Evolutionary conservation across 2,329 filamentous ascomycete species (phyloP).

Genomic region (Exutisphaerella laricina): DNA sequence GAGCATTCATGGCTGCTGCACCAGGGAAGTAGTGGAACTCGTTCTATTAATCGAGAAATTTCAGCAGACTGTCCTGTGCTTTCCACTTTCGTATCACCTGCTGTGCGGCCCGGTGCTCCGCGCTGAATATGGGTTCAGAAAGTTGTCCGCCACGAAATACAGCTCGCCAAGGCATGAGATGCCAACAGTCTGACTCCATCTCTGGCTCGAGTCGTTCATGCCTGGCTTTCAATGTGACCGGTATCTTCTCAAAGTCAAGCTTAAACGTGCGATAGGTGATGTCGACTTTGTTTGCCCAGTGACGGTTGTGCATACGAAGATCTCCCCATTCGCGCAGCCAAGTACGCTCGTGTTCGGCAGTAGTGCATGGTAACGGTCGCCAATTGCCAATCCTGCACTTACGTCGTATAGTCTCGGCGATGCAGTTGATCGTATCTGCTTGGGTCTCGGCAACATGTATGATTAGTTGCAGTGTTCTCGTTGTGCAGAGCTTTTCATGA

Average conservation of each 20-base stretch:
- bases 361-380: neutral
- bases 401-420: neutral
- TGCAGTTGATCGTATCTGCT: neutral
- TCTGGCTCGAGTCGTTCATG: neutral
- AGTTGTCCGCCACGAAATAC: neutral
- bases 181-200: constrained; percentile 5
- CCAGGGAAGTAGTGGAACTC: no score
- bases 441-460: neutral
- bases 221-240: neutral
- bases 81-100: neutral
- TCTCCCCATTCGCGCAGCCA: constrained; percentile 3
- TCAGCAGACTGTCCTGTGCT: neutral
- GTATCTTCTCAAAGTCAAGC: neutral
- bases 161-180: neutral
- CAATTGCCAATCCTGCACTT: neutral
- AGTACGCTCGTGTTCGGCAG: neutral
- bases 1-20: no score
- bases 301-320: neutral
- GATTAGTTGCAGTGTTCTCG: neutral
- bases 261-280: constrained; percentile 4
- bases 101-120: neutral
- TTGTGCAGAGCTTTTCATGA: neutral
- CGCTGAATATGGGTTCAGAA: neutral
- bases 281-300: neutral
- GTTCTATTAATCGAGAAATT: constrained; percentile 1